Conservation (phyloP, 139 green algal genomes). For the Chlorella sp. region DNA sequence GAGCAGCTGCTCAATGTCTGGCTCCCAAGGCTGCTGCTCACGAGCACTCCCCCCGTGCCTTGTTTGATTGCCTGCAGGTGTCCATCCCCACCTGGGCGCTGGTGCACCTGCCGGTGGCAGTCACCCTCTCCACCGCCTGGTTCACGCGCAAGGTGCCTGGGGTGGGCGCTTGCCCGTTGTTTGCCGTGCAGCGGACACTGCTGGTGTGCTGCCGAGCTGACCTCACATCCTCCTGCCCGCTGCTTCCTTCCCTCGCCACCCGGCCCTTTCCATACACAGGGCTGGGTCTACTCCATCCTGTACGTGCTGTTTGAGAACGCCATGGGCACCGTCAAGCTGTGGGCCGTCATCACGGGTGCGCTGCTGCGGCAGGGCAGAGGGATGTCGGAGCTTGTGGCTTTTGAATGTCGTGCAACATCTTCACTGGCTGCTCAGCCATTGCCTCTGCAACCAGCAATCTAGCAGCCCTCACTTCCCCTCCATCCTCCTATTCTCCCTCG, state of each 20-base stretch:
- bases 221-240: background rate
- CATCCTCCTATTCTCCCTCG: too few relatives aligned
- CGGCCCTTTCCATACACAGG: too few relatives aligned
- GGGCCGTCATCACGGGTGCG: conserved; percentile 74
- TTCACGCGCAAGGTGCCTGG: conserved; percentile 79
- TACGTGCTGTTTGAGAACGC: conserved; percentile 95
- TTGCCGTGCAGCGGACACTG: too few relatives aligned
- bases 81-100: conserved; percentile 83
- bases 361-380: background rate
- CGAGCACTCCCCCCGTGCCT: too few relatives aligned
- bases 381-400: background rate
- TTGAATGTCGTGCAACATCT: too few relatives aligned
- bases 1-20: too few relatives aligned
- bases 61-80: conserved; percentile 70
- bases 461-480: background rate
- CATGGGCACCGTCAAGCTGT: conserved; percentile 89
- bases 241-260: background rate
- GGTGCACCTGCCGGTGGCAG: conserved; percentile 80
- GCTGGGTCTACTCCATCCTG: conserved; percentile 72
- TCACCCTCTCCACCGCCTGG: conserved; percentile 80
- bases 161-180: too few relatives aligned
- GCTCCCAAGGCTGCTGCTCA: too few relatives aligned
- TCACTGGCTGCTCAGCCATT: too few relatives aligned
- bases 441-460: too few relatives aligned
- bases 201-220: too few relatives aligned